phyloP scores from a whole-genome alignment of 1,139 yeast genomes.

The Saccharomyces hybrid region DNA sequence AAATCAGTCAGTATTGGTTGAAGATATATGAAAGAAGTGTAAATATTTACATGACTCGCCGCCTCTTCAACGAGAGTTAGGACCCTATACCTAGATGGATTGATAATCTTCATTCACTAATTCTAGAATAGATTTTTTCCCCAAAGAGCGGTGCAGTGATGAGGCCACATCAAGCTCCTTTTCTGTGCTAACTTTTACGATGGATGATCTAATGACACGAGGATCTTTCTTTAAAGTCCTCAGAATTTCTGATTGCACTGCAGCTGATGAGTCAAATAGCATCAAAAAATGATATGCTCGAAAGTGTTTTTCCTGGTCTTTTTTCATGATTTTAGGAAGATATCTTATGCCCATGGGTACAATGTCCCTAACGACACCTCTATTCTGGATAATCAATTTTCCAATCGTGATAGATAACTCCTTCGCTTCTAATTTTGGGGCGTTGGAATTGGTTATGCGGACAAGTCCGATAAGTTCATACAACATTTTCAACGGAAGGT shows the following conservation, averaged over 20 bases:
- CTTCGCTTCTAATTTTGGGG: constrained; percentile 56
- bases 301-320: constrained; percentile 83
- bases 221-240: constrained; percentile 83
- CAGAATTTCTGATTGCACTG: constrained; percentile 77
- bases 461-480: constrained; percentile 89
- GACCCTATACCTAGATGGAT: neutral
- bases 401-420: constrained; percentile 70
- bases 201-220: constrained; percentile 72
- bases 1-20: neutral
- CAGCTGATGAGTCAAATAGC: constrained; percentile 78
- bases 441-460: constrained; percentile 56
- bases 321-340: constrained; percentile 73
- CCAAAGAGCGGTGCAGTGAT: constrained; percentile 38
- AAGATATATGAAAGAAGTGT: neutral
- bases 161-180: constrained; percentile 47
- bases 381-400: constrained; percentile 70
- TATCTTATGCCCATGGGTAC: constrained; percentile 72
- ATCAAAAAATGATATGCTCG: constrained; percentile 84
- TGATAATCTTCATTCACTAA: neutral
- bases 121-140: constrained; percentile 23
- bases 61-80: neutral
- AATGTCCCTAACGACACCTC: constrained; percentile 84
- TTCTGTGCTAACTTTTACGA: constrained; percentile 59
- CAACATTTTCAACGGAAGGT: constrained; percentile 44
- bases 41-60: neutral